Conservation (phyloP, 2,329 filamentous ascomycete species). For the Daldinia sp. region DNA sequence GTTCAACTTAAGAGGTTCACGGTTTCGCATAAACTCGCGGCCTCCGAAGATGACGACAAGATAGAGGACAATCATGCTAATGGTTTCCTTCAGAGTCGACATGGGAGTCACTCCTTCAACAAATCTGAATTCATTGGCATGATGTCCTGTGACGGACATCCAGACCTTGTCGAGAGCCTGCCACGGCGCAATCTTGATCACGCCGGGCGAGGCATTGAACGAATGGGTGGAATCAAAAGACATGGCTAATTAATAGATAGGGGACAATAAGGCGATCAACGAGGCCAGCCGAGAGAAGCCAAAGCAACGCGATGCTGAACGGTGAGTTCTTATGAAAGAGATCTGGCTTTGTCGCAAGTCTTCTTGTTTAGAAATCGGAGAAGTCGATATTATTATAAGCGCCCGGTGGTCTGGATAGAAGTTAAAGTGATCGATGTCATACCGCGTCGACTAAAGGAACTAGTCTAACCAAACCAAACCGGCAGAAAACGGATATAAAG, state of each 20-base stretch:
- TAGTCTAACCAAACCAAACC: conserved; percentile 15
- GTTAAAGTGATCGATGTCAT: conserved; percentile 31
- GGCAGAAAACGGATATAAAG: conserved; percentile 7
- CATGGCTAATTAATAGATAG: conserved; percentile 36
- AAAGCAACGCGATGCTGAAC: conserved; percentile 6
- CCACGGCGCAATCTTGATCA: conserved; percentile 85
- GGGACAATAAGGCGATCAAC: neutral
- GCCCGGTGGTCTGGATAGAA: conserved; percentile 6
- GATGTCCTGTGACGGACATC: conserved; percentile 80
- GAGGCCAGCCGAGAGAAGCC: conserved; percentile 6
- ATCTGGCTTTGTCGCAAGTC: neutral
- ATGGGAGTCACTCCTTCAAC: conserved; percentile 82
- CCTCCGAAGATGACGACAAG: conserved; percentile 93
- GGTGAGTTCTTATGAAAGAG: conserved; percentile 1
- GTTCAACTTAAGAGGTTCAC: conserved; percentile 88
- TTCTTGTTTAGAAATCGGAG: conserved; percentile 12
- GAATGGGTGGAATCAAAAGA: conserved; percentile 36
- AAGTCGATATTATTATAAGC: conserved; percentile 37
- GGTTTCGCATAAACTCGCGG: conserved; percentile 88
- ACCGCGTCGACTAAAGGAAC: conserved; percentile 27
- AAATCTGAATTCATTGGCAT: conserved; percentile 86
- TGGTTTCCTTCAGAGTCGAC: conserved; percentile 85
- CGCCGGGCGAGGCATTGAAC: conserved; percentile 28
- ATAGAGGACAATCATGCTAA: conserved; percentile 84
- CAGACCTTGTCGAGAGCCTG: conserved; percentile 90